phyloP scores from a whole-genome alignment of 192 early-diverging fungal genomes.

The Spizellomyces sp. region DNA sequence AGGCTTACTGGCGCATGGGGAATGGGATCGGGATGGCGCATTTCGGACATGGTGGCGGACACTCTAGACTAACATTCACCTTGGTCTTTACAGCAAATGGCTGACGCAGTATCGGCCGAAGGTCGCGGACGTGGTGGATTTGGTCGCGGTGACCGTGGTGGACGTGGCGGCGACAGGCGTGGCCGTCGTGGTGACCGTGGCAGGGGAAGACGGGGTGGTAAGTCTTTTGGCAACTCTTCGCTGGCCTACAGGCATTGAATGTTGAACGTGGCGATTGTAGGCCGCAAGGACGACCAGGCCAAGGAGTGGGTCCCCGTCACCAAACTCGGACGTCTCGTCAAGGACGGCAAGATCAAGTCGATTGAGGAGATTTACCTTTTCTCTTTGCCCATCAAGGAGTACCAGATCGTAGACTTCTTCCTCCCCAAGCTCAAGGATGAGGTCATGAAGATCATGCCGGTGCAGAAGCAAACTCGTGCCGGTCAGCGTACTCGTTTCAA shows the following conservation, averaged over 20 bases:
- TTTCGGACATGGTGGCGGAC: not conserved
- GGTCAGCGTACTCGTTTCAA: slow-evolving; percentile 99
- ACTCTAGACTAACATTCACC: slow-evolving; percentile 4
- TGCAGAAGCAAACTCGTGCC: slow-evolving; percentile 99
- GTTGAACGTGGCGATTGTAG: slow-evolving; percentile 47
- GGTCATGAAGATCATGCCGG: slow-evolving; percentile 99
- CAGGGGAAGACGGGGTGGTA: slow-evolving; percentile 33
- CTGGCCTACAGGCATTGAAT: slow-evolving; percentile 2
- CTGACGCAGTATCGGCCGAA: slow-evolving; percentile 42
- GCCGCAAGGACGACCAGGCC: slow-evolving; percentile 84
- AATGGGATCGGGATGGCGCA: not conserved
- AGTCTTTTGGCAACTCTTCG: not conserved
- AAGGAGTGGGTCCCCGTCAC: slow-evolving; percentile 92
- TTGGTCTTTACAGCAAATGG: slow-evolving; percentile 31
- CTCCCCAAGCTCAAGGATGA: slow-evolving; percentile 96
- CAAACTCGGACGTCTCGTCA: slow-evolving; percentile 98
- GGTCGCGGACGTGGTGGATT: slow-evolving; percentile 54
- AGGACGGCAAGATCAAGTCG: slow-evolving; percentile 94
- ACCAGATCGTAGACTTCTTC: slow-evolving; percentile 97
- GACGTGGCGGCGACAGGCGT: slow-evolving; percentile 78
- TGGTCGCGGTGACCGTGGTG: slow-evolving; percentile 80
- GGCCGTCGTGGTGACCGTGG: slow-evolving; percentile 72
- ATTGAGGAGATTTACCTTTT: slow-evolving; percentile 98
- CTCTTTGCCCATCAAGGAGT: slow-evolving; percentile 99
- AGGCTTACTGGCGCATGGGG: too few relatives aligned